Evolutionary conservation across 768 basidiomycete species (phyloP), one percentile per base, ranked within the genome.

Genomic region (Rhizopogon vulgaris): DNA sequence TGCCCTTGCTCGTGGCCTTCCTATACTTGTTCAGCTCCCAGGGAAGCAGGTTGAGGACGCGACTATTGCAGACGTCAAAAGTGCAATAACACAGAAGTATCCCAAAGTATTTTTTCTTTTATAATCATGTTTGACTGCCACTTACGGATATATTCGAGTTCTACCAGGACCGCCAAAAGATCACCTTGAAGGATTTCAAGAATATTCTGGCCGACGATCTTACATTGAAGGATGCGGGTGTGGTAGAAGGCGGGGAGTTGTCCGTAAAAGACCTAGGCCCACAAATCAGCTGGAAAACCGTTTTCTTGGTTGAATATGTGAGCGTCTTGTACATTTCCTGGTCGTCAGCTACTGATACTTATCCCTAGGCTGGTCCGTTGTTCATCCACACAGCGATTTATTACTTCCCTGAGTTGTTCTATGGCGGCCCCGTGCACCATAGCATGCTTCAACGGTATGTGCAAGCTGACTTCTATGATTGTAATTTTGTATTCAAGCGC

Each of bases 271-370:
- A 98, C 68, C 72, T 98, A 28, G 96, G 96, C 0, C 79, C 86
- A 6, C 96, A 99, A 67, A 73, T 95, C 41, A 78, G 82, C 60
- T 97, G 94, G 90, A 78, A 76, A 60, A 88, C 87, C 0, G 91
- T 97, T 15, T 97, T 92, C 68, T 64, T 97, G 46, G 73, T 88
- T 47, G 96, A 99, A 94, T 99, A 98, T 62, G 94, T 94, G 71
- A 62, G 93, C 28, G 14, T 34, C 18, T 70, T 68, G 9, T 22
- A 36, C 22, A 28, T 17, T 52, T 51, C 50, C 36, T 47, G 9
- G 10, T 28, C 18, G 36, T 34, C 47, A 30, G 24, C 36, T 41
- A 48, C 54, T 54, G 28, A 60, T 40, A 17, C 11, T 18, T 42
- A 36, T 17, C 52, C 32, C 2, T 59, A 96, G 94, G 72, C 74